Evolutionary conservation across 345 rosid species (phyloP), one percentile per base, ranked within the genome.

Genomic region (Hibiscus mutabilis): DNA sequence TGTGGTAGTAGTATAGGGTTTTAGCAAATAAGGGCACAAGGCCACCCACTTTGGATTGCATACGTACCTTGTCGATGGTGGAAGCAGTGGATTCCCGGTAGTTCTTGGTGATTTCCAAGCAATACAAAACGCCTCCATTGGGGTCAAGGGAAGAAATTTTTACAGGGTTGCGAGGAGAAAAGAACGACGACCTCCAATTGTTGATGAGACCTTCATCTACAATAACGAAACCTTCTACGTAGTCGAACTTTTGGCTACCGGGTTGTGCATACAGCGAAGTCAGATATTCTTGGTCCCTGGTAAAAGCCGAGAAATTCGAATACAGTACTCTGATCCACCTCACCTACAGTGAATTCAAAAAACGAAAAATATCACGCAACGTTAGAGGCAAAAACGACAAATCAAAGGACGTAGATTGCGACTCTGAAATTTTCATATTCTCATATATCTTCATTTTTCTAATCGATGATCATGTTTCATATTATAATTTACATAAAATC

Each of bases 141-240:
- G 89, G 31, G 19, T 69, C 79, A 35, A 95, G 76, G 19, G 99
- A 89, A 37, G 83, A 80, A 46, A 95, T 86, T 68, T 95, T 95
- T 24, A 90, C 89, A 52, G 99, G 96, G 79, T 92, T 95, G 53
- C 74, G 82, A 29, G 97, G 90, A 59, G 99, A 95, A 74, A 95
- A 95, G 87, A 95, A 95, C 53, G 99, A 95, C 0, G 97, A 95
- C 53, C 99, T 89, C 99, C 99, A 95, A 70, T 90, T 95, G 73
- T 95, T 95, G 46, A 89, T 87, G 4, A 90, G 90, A 2, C 97
- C 97, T 82, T 92, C 97, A 42, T 90, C 96, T 4, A 90, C 99
- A 21, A 92, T 89, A 29, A 95, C 99, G 79, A 95, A 95, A 3
- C 99, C 99, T 76, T 95, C 99, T 1, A 95, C 94, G 73, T 95